Evolutionary conservation across 768 basidiomycete species (phyloP), one percentile per base, ranked within the genome.

Genomic region (Mycena chlorophos): DNA sequence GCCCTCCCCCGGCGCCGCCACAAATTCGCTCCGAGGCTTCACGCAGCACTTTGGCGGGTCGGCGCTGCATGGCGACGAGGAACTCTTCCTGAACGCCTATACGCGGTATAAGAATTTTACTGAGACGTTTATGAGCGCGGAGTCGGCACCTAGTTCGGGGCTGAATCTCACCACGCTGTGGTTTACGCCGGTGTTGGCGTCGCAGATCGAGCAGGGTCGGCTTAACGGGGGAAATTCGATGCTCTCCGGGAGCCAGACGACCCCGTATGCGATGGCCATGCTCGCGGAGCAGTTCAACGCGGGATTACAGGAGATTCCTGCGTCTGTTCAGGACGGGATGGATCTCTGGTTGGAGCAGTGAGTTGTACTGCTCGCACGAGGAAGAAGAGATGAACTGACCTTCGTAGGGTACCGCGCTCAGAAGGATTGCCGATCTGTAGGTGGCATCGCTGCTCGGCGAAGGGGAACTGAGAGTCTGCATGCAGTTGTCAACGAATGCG

Each of bases 41-140:
- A 71, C 71, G 27, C 64, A 73, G 42, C 64, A 73, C 43, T 73
- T 75, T 56, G 67, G 72, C 51, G 67, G 66, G 16, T 71, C 73
- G 34, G 71, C 72, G 17, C 68, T 75, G 29, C 50, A 51, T 10
- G 69, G 65, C 6, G 63, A 65, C 2, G 64, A 67, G 4, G 60
- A 61, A 4, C 56, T 55, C 12, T 75, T 71, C 55, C 51, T 68
- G 31, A 63, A 68, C 16, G 71, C 72, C 0, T 71, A 69, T 51
- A 53, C 55, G 12, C 63, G 67, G 13, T 75, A 66, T 52, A 66
- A 52, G 31, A 65, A 70, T 34, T 71, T 70, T 54, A 69, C 66
- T 2, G 45, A 52, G 23, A 58, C 64, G 0, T 67, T 71, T 51
- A 37, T 25, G 16, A 22, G 17, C 31, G 31, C 31, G 31, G 20